These are phyloP conservation scores for Uronychia setigera DNA, from an alignment of 73 alveolate genomes.

Conservation along the genomic window DNA sequence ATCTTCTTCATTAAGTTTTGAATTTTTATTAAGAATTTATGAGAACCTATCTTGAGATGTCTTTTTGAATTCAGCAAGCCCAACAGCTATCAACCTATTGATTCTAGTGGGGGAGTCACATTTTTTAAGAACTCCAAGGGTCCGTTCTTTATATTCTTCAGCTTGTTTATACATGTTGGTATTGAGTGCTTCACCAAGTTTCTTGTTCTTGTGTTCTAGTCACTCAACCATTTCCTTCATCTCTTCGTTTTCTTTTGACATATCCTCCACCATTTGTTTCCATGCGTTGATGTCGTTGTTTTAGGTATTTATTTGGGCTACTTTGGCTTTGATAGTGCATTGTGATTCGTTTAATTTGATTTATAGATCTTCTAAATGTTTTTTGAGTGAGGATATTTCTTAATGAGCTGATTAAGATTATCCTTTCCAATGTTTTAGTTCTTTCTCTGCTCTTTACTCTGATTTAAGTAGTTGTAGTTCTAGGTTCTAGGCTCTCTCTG, in stretches of 20 bases:
- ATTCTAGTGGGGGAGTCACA: constrained; percentile 4
- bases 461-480: neutral
- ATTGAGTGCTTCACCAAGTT: constrained; percentile 2
- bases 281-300: neutral
- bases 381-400: neutral
- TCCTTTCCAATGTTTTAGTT: neutral
- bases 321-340: neutral
- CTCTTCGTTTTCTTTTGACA: neutral
- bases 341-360: neutral
- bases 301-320: neutral
- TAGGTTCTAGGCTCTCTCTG: neutral
- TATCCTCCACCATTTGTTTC: constrained; percentile 2
- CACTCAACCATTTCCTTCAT: constrained; percentile 9
- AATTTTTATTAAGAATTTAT: no score
- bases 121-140: neutral
- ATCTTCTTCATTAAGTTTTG: no score
- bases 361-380: neutral
- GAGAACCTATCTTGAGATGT: neutral
- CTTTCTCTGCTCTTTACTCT: neutral
- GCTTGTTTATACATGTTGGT: neutral
- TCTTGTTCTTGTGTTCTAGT: neutral
- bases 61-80: neutral
- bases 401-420: neutral
- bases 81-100: neutral
- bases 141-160: neutral